phyloP scores from a whole-genome alignment of 257 asterid genomes.

The Capsicum baccatum region DNA sequence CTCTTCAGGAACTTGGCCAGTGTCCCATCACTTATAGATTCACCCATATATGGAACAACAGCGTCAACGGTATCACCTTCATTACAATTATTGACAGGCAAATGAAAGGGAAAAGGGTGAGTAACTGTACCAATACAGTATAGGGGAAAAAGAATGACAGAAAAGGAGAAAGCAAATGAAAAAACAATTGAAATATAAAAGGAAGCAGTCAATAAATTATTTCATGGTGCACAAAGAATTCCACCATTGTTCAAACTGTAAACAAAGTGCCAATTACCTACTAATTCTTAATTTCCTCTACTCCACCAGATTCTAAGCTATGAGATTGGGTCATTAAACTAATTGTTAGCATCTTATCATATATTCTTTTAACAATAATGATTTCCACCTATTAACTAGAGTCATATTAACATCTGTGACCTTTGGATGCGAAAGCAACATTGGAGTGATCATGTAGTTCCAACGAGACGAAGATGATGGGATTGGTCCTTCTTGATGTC shows the following conservation, averaged over 20 bases:
- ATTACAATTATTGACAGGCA: conserved; percentile 40
- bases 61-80: conserved; percentile 82
- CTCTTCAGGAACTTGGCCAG: conserved; percentile 86
- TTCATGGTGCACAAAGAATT: neutral
- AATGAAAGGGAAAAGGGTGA: conserved; percentile 26
- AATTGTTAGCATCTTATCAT: neutral
- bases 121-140: conserved; percentile 8
- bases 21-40: conserved; percentile 93
- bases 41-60: conserved; percentile 97
- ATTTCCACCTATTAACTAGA: neutral
- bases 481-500: neutral
- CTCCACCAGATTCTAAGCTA: neutral
- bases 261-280: neutral
- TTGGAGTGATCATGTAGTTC: neutral
- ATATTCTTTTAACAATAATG: neutral
- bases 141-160: conserved; percentile 5
- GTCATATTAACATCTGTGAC: neutral
- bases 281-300: neutral
- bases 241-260: neutral
- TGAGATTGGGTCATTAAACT: neutral
- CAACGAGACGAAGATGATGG: neutral
- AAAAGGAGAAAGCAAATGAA: neutral
- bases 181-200: neutral
- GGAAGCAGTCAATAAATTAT: neutral
- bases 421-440: neutral